Conservation (phyloP, 805 yeast species). For the Maudiozyma bulderi region DNA sequence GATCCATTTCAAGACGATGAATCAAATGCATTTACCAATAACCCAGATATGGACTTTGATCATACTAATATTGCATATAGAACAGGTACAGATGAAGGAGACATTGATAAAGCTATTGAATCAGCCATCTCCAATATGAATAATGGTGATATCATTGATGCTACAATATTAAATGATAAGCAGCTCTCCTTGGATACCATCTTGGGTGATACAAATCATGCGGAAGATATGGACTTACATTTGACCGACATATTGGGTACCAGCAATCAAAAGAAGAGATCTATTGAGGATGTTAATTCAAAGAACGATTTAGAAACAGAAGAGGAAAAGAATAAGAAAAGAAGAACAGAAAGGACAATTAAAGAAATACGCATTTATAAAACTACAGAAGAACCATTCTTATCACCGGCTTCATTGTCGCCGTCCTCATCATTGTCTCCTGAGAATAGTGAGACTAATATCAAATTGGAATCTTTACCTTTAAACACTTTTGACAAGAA, state of each 20-base stretch:
- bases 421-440: slow-evolving; percentile 19
- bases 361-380: background rate
- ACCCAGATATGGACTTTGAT: background rate
- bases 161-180: slow-evolving; percentile 11
- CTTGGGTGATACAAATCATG: slow-evolving; percentile 9
- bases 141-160: slow-evolving; percentile 7
- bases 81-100: background rate
- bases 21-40: slow-evolving; percentile 3
- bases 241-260: background rate
- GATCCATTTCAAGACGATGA: slow-evolving; percentile 14
- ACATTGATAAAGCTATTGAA: slow-evolving; percentile 7
- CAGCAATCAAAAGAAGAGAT: background rate
- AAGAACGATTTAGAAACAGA: background rate
- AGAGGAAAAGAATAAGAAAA: background rate
- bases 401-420: slow-evolving; percentile 31
- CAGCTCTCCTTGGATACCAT: slow-evolving; percentile 19
- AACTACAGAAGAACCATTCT: slow-evolving; percentile 4
- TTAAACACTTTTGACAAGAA: background rate
- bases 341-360: background rate
- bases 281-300: background rate
- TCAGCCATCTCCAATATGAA: slow-evolving; percentile 4
- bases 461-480: slow-evolving; percentile 6
- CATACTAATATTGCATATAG: too few relatives aligned
- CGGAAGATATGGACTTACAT: slow-evolving; percentile 11
- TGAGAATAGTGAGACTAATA: slow-evolving; percentile 7